A percentile compares a stretch with the other conserved stretches of the same genome.
These are phyloP conservation scores for Bonia amplexicaulis DNA, from an alignment of 176 grass and related monocot species.

Conservation along the genomic window DNA sequence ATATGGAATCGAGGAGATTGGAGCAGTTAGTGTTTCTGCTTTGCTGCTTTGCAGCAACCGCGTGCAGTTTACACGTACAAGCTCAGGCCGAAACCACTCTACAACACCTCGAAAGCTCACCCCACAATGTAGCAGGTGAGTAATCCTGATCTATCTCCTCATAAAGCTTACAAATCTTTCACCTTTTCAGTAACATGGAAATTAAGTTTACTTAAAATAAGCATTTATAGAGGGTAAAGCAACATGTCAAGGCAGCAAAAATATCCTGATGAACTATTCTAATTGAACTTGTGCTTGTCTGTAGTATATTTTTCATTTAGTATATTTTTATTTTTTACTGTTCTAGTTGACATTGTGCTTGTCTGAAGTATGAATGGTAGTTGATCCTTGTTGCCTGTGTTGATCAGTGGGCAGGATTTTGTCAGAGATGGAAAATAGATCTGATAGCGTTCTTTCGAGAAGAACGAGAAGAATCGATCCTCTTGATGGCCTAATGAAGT, in stretches of 20 bases:
- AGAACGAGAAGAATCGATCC: conserved; percentile 72
- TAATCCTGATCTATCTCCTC: conserved; percentile 10
- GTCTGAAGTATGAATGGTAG: background rate
- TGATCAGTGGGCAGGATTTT: conserved; percentile 35
- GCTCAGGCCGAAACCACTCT: conserved; percentile 16
- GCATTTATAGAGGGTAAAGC: background rate
- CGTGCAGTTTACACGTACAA: conserved; percentile 27
- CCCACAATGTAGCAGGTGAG: conserved; percentile 46
- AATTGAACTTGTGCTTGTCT: background rate
- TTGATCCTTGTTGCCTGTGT: conserved; percentile 11
- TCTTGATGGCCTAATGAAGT: conserved; percentile 58
- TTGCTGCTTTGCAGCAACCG: conserved; percentile 44
- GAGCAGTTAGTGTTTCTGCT: conserved; percentile 50
- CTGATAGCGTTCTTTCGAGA: conserved; percentile 27
- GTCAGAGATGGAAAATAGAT: conserved; percentile 17
- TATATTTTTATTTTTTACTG: conserved; percentile 5
- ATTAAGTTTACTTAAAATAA: background rate
- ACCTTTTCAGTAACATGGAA: conserved; percentile 13
- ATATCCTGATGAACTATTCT: background rate
- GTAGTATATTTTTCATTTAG: background rate
- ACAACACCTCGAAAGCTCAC: background rate
- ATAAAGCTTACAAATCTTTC: background rate
- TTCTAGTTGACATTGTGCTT: background rate
- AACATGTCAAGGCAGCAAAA: background rate
- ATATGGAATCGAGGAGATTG: conserved; percentile 55